Conservation (phyloP, 2,329 filamentous ascomycete genomes). For the Immersiporthe knoxdaviesiana region DNA sequence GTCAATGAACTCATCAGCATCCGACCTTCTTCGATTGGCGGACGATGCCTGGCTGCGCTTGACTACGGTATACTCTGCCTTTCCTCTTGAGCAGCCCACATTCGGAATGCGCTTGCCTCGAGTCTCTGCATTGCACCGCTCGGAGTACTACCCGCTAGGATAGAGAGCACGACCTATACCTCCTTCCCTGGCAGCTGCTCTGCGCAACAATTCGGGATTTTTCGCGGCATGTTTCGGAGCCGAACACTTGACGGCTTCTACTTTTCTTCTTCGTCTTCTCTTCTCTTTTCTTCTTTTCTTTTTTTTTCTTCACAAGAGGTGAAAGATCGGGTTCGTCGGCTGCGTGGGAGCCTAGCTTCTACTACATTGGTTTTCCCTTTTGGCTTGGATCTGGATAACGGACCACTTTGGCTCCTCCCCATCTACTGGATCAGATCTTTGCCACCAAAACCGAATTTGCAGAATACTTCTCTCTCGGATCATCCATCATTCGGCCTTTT, state of each 20-base stretch:
- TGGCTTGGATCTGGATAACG: constrained; percentile 12
- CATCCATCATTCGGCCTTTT: constrained; percentile 3
- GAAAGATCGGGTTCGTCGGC: neutral
- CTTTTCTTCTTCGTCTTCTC: constrained; percentile 1
- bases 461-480: constrained; percentile 9
- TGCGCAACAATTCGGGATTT: constrained; percentile 4
- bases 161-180: constrained; percentile 12
- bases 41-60: constrained; percentile 16
- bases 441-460: constrained; percentile 2
- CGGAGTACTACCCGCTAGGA: constrained; percentile 11
- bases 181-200: constrained; percentile 14
- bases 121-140: constrained; percentile 20
- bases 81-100: neutral
- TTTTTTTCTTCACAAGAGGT: constrained; percentile 13
- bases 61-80: neutral
- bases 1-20: constrained; percentile 28
- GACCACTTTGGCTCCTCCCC: constrained; percentile 11
- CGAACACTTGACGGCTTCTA: constrained; percentile 1
- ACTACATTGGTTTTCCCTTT: constrained; percentile 4
- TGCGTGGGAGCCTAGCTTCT: constrained; percentile 5
- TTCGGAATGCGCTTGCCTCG: constrained; percentile 8
- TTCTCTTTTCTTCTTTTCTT: constrained; percentile 5
- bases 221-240: neutral
- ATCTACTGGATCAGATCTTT: constrained; percentile 15
- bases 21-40: constrained; percentile 19